Base-by-base conservation (phyloP, 176 grass and related monocot species). In the bread wheat (Triticum aestivum) region DNA sequence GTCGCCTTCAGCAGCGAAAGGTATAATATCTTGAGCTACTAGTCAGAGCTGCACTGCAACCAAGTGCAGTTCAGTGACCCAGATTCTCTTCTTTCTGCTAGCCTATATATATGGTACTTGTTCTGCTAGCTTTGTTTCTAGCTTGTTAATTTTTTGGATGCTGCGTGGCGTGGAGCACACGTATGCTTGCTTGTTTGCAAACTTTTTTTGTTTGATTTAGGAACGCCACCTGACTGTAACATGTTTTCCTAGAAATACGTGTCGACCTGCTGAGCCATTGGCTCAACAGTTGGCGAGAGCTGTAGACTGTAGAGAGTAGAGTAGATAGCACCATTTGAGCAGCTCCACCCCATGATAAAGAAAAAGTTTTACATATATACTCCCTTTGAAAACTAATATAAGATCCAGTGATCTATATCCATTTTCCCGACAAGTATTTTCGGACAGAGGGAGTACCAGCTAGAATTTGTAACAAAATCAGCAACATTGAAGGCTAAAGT, bases 151-250 rank as follows among this genome's bases (percentile, higher is more conserved):
- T 33, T 37, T 18, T 1, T 65, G 39, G 68, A 80, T 87, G 59
- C 85, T 84, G 51, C 51, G 51, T 18, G 56, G 84, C 88, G 84
- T 87, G 65, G n/a, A 84, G 26, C 33, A 44, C 65, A 92, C 87
- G 73, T 66, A 87, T n/a, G 41, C 73, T 85, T 37, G 52, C 73
- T 85, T 52, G 49, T 17, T 54, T 54, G 14, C 47, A 72, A 23
- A 24, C 20, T 45, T 24, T 14, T 51, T 5, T 29, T 35, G 29
- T 58, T 58, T 59, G 73, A 11, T 30, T 0, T 1, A 47, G 73
- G 27, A 23, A 8, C 33, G 29, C 0, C 59, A 42, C n/a, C 34
- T 66, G 38, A 65, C 42, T 45, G 78, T 41, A 62, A 26, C 8
- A 20, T 80, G 61, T 39, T 17, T 9, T 37, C 23, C 2, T 27